Base-by-base conservation (phyloP, 441 rosid genomes). In the Bocquillonia castaneifolia region DNA sequence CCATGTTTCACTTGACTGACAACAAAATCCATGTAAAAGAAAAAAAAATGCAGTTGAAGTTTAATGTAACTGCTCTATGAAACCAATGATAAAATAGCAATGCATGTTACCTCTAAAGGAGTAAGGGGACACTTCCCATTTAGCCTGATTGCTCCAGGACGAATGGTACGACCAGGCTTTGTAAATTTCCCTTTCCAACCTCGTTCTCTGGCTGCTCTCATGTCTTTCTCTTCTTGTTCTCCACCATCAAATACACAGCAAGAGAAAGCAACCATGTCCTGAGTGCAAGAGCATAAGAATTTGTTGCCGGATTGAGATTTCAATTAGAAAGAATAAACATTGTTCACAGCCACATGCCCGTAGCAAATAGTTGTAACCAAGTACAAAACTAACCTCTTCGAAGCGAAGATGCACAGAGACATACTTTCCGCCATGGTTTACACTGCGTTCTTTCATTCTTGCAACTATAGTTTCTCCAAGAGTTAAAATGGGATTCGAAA, bases 211-310 rank as follows among this genome's bases (percentile, higher is more conserved):
- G 98, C 99, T 42, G 89, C 96, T 63, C 72, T 76, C 99, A 95
- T 95, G 73, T 92, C 98, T 78, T 68, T 72, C 69, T 76, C 86
- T 87, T 95, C 99, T 77, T 88, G 84, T 74, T 74, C 81, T 59
- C 97, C 97, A 58, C 99, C 98, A 80, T 91, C 99, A 86, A 90
- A 95, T 66, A 95, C 80, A 74, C 99, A 95, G 76, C 99, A 95
- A 72, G 99, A 95, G 82, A 95, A 95, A 81, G 99, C 99, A 78
- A 95, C 99, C 99, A 95, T 92, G 81, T 95, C 99, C 99, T 95
- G 85, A 62, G 68, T 32, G 78, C 54, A 34, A 48, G 47, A 31
- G 65, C 47, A 61, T 20, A 48, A 65, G 57, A 63, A 68, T 74
- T 45, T 28, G 25, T 50, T 47, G 50, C 34, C 55, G 54, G 39